These are phyloP conservation scores for Fibroporia radiculosa DNA, from an alignment of 768 basidiomycete genomes.

Conservation along the genomic window DNA sequence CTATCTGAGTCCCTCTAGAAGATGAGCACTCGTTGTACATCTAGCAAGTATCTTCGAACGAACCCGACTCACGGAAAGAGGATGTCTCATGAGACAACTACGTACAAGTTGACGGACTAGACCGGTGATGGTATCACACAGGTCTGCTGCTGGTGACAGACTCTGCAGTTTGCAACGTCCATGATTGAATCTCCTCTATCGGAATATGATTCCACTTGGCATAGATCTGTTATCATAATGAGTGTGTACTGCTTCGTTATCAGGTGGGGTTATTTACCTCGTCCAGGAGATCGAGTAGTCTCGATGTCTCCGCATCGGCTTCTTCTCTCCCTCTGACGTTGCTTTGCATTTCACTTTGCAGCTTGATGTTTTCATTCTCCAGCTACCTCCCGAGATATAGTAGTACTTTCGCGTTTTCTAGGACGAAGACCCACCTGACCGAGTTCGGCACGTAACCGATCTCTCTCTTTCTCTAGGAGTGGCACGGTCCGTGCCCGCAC, in stretches of 20 bases:
- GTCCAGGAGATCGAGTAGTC: conserved; percentile 47
- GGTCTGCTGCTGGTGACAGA: conserved; percentile 13
- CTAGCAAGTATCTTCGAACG: too few relatives aligned
- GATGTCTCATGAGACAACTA: too few relatives aligned
- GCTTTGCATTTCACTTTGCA: conserved; percentile 42
- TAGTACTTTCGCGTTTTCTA: background rate
- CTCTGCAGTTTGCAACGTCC: conserved; percentile 33
- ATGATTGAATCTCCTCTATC: conserved; percentile 48
- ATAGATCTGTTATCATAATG: conserved; percentile 29
- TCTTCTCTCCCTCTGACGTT: conserved; percentile 38
- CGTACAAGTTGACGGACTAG: too few relatives aligned
- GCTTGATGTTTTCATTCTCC: conserved; percentile 43
- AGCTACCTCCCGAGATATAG: conserved; percentile 30
- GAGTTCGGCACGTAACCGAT: conserved; percentile 30
- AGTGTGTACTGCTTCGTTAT: conserved; percentile 34
- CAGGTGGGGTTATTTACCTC: conserved; percentile 28
- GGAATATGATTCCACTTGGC: conserved; percentile 48
- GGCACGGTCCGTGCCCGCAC: conserved; percentile 60
- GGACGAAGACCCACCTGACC: conserved; percentile 24
- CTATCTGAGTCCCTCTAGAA: too few relatives aligned
- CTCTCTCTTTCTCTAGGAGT: conserved; percentile 37
- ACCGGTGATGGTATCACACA: too few relatives aligned
- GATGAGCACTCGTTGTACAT: too few relatives aligned
- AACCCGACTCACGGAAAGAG: too few relatives aligned
- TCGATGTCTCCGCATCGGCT: conserved; percentile 36